Base-by-base conservation (phyloP, 2,329 filamentous ascomycete genomes). In the Elsinoe australis region DNA sequence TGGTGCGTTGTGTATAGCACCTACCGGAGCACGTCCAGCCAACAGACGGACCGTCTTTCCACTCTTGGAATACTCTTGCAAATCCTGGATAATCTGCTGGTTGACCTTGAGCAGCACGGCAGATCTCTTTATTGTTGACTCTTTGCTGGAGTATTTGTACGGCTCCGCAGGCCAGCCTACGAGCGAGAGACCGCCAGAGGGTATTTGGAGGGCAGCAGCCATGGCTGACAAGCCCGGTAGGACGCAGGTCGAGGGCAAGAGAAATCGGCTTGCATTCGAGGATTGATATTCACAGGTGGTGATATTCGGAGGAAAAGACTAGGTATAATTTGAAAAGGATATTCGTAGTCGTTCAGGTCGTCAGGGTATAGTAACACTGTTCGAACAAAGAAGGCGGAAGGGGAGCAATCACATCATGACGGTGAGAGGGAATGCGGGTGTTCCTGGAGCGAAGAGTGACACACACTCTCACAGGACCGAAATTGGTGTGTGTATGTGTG, bases 1-100 rank as follows among this genome's bases (percentile, higher is more conserved):
- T 9, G 17, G 21, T 28, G 36, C 35, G 26, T 50, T 35, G 24
- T 47, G 28, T 22, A 45, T 15, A 44, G 17, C 28, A 47, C 63
- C 53, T 61, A 65, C 62, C 31, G 63, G 61, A 51, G 54, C 54
- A 50, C 49, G 59, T 36, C 63, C 63, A n/a, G 59, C 57, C 41
- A 61, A 46, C 50, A 66, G 56, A 39, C 62, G 59, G 28, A 64
- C 51, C 18, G 57, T 57, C 41, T 58, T 55, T 39, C 55, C 55
- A 14, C 28, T 52, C 31, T 52, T 49, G 14, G 59, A 56, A 36
- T 61, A 60, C 51, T 58, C 59, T 49, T 53, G 59, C 41, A 64
- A 55, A 47, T 64, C 61, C 47, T 61, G 53, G 39, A 64, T 53
- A 19, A 63, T 51, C 26, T 55, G 51, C 24, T 59, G 55, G 45